These are phyloP conservation scores for Theileria orientalis DNA, from an alignment of 169 alveolate species.

Conservation along the genomic window DNA sequence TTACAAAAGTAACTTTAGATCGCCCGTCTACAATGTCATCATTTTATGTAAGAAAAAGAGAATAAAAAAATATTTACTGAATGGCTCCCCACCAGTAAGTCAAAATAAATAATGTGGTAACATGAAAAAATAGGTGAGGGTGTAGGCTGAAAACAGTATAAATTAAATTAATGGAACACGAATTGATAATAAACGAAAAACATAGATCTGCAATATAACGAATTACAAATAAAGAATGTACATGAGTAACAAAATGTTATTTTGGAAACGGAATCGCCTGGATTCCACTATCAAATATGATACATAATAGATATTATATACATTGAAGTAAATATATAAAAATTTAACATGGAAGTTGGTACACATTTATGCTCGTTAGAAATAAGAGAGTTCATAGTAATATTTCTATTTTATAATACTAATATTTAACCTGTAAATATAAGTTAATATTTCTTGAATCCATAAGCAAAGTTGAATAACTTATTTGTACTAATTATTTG, in stretches of 20 bases:
- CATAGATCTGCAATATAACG: background rate
- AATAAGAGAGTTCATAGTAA: too few species aligned
- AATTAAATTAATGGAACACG: too few species aligned
- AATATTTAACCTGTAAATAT: too few species aligned
- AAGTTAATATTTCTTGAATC: too few species aligned
- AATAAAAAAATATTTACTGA: background rate
- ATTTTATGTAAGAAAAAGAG: conserved; percentile 10
- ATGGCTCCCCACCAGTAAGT: conserved; percentile 6
- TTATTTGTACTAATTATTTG: conserved; percentile 5
- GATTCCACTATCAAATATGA: background rate
- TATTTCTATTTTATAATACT: too few species aligned
- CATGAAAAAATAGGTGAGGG: background rate
- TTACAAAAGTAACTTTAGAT: conserved; percentile 62
- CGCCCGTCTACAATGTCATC: conserved; percentile 73
- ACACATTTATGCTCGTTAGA: too few species aligned
- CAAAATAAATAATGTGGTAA: background rate
- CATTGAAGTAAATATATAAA: background rate
- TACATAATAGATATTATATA: background rate
- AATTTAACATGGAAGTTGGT: too few species aligned
- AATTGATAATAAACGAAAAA: too few species aligned
- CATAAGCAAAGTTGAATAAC: too few species aligned
- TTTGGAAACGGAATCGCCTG: background rate
- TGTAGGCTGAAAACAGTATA: background rate
- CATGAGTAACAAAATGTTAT: background rate
- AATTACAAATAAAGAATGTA: background rate